Conservation (phyloP, 495 filamentous ascomycete genomes). For the Lophiostoma macrostomum region DNA sequence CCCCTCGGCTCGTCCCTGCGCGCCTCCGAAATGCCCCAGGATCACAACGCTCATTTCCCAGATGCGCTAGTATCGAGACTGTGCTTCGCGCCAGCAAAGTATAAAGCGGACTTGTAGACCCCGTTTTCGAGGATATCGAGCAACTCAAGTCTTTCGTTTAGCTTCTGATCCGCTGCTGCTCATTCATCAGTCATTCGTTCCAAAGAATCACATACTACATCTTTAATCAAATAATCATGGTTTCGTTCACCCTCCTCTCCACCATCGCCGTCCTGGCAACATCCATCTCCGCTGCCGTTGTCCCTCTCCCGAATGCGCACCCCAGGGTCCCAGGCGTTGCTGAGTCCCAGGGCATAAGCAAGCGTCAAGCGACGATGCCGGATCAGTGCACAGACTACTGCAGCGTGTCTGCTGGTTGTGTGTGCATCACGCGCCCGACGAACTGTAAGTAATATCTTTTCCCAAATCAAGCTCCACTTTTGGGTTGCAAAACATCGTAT, state of each 20-base stretch:
- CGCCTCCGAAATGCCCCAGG: too few species aligned
- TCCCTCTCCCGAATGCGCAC: background rate
- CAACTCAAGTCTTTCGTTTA: conserved; percentile 4
- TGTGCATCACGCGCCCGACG: conserved; percentile 20
- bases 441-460: too few species aligned
- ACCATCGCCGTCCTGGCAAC: conserved; percentile 3
- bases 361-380: conserved; percentile 11
- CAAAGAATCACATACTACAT: background rate
- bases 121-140: background rate
- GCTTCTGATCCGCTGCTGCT: background rate
- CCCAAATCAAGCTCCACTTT: too few species aligned
- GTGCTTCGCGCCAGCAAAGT: too few species aligned
- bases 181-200: background rate
- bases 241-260: conserved; percentile 1
- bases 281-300: background rate
- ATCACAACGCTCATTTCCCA: too few species aligned
- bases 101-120: background rate
- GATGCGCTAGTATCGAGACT: too few species aligned
- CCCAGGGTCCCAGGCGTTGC: too few species aligned
- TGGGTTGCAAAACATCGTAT: too few species aligned
- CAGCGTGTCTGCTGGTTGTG: conserved; percentile 16
- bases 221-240: conserved; percentile 9
- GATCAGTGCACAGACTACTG: conserved; percentile 14
- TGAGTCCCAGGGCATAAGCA: background rate
- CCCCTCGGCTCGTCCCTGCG: too few species aligned